Evolutionary conservation across 352 stramenopile species (phyloP), one percentile per base, ranked within the genome.

Genomic region (Pythium insidiosum): DNA sequence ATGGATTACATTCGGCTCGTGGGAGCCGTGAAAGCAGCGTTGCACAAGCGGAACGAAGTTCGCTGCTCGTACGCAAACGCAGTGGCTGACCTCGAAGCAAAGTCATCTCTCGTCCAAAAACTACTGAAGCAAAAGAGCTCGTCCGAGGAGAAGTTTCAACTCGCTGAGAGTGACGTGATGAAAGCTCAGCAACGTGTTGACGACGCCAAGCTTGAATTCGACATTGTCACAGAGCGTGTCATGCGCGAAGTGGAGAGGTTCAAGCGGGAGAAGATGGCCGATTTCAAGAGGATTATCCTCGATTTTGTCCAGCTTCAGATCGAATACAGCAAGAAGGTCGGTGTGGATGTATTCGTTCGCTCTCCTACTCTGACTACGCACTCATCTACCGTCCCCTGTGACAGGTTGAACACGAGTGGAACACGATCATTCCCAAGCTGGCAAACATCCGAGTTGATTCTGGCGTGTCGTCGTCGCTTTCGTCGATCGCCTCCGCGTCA

Each of bases 251-350:
- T 98, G n/a, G 93, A 98, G 65, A 77, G 94, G 10, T 98, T 98
- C 68, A 97, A 97, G 55, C 69, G 84, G 4, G 89, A 98, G 47
- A 98, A 97, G 39, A 68, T 96, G 0, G 78, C 84, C 6, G 95
- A 98, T 50, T 97, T 98, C 56, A 96, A 96, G 52, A 75, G 79
- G 35, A 97, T 97, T 43, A 88, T 98, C 13, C 67, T 98, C 50
- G 89, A 98, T 35, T 98, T 98, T 69, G 97, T 98, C 56, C 77
- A 97, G 43, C 82, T 98, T 60, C 92, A 98, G 61, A 97, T 98
- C 50, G 84, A 97, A 48, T 97, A 98, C 73, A 98, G 96, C 66
- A 94, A 96, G 50, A 83, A 89, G 61, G 84, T 91, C 20, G 2
- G 47, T 18, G 25, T 25, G 37, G 29, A 40, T 46, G 6, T 18